Conservation (phyloP, 805 yeast genomes). For the Hanseniaspora valbyensis region DNA sequence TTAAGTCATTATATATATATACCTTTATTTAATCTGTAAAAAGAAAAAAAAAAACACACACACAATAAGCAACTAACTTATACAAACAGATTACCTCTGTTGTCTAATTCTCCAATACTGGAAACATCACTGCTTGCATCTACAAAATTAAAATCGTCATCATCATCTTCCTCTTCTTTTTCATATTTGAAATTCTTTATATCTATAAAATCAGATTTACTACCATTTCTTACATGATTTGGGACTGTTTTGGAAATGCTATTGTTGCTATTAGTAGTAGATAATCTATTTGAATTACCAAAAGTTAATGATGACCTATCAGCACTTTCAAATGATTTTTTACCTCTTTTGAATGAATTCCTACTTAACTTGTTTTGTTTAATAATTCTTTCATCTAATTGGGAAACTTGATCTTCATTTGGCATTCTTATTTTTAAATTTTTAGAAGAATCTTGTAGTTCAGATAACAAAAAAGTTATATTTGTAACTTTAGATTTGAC, state of each 20-base stretch:
- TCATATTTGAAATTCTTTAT: neutral
- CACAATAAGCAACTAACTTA: too few species aligned
- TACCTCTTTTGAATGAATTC: neutral
- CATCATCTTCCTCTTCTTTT: neutral
- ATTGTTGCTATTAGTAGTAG: neutral
- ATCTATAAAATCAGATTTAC: neutral
- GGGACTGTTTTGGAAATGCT: neutral
- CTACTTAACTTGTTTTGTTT: conserved; percentile 11
- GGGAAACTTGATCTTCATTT: conserved; percentile 29
- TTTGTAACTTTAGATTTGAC: conserved; percentile 30
- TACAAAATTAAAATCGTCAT: conserved; percentile 11
- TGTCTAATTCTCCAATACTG: conserved; percentile 14
- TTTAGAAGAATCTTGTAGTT: conserved; percentile 24
- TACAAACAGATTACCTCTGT: conserved; percentile 13
- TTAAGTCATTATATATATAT: conserved; percentile 30
- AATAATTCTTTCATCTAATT: conserved; percentile 21
- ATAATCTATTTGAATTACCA: neutral
- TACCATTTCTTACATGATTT: neutral
- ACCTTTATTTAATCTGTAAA: too few species aligned
- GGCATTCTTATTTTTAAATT: conserved; percentile 26
- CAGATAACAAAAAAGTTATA: conserved; percentile 29
- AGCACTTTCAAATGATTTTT: neutral
- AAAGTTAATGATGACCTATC: neutral
- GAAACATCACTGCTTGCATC: conserved; percentile 16
- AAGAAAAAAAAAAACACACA: neutral